Evolutionary conservation across 2,329 filamentous ascomycete genomes (phyloP).

Genomic region (Zasmidium citrigriseum): DNA sequence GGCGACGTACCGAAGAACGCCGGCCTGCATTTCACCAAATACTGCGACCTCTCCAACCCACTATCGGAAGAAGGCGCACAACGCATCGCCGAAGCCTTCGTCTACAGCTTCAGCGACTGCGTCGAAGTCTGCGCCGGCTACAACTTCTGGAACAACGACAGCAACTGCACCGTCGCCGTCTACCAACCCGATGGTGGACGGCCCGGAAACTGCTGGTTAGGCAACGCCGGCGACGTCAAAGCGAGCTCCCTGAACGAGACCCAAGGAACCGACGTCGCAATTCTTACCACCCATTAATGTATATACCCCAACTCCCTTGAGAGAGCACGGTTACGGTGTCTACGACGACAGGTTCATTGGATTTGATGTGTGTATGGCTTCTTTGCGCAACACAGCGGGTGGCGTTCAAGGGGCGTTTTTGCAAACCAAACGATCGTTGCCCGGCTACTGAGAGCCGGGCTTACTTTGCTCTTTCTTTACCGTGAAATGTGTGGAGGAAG

Average conservation of each 20-base stretch:
- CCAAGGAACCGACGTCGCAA: slow-evolving; percentile 27
- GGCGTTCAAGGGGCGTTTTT: too few species aligned
- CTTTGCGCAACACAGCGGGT: not conserved
- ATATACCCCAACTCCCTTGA: slow-evolving; percentile 5
- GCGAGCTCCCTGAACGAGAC: slow-evolving; percentile 16
- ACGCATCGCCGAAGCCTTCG: slow-evolving; percentile 33
- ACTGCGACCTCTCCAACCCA: slow-evolving; percentile 35
- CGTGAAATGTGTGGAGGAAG: too few species aligned
- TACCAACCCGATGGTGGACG: slow-evolving; percentile 28
- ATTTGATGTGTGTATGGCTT: too few species aligned
- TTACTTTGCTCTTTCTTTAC: too few species aligned
- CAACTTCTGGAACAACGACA: slow-evolving; percentile 26
- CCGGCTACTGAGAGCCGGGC: too few species aligned
- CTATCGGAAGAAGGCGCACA: slow-evolving; percentile 20
- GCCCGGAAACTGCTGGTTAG: slow-evolving; percentile 37
- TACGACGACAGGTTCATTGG: not conserved
- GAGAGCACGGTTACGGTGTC: not conserved
- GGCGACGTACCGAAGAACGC: slow-evolving; percentile 11
- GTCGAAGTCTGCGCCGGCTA: slow-evolving; percentile 37
- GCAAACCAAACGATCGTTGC: too few species aligned
- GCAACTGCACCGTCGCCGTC: slow-evolving; percentile 35
- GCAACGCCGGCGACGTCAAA: slow-evolving; percentile 19
- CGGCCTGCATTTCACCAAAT: slow-evolving; percentile 33
- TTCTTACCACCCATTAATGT: slow-evolving; percentile 13
- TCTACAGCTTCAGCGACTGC: slow-evolving; percentile 39